Percentiles rank a stretch among this genome's conserved stretches.
Evolutionary conservation across 148 eudicot species (phyloP).

Genomic region (Drosera capensis): DNA sequence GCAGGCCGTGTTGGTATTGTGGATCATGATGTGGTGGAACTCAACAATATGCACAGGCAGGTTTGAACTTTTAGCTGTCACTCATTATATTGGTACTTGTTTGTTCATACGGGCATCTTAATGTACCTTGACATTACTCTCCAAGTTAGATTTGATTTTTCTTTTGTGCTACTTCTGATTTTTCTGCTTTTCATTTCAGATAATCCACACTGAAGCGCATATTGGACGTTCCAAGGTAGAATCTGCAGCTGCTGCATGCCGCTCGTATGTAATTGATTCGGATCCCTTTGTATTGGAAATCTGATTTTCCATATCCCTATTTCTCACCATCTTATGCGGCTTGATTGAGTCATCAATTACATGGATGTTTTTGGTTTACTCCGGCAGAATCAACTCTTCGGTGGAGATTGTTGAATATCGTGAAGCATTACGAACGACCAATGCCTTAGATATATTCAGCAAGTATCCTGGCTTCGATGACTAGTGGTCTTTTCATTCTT

Average conservation of each 20-base stretch:
- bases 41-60: slow-evolving; percentile 98
- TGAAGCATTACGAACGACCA: slow-evolving; percentile 82
- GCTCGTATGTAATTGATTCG: slow-evolving; percentile 40
- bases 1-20: slow-evolving; percentile 84
- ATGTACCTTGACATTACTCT: too few relatives aligned
- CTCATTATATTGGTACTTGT: neutral
- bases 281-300: neutral
- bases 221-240: slow-evolving; percentile 88
- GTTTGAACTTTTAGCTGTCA: slow-evolving; percentile 17
- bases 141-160: too few relatives aligned
- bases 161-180: too few relatives aligned
- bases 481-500: neutral
- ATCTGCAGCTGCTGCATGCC: slow-evolving; percentile 95
- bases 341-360: too few relatives aligned
- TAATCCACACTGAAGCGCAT: slow-evolving; percentile 79
- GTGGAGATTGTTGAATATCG: slow-evolving; percentile 59
- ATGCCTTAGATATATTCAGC: slow-evolving; percentile 90
- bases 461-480: slow-evolving; percentile 36
- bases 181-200: slow-evolving; percentile 18
- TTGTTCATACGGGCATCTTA: neutral
- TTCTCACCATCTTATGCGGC: neutral
- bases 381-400: slow-evolving; percentile 65
- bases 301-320: neutral
- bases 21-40: slow-evolving; percentile 97
- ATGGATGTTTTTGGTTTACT: slow-evolving; percentile 8